Conservation (phyloP, 1,139 yeast species). For the Hyphopichia buzzinii region DNA sequence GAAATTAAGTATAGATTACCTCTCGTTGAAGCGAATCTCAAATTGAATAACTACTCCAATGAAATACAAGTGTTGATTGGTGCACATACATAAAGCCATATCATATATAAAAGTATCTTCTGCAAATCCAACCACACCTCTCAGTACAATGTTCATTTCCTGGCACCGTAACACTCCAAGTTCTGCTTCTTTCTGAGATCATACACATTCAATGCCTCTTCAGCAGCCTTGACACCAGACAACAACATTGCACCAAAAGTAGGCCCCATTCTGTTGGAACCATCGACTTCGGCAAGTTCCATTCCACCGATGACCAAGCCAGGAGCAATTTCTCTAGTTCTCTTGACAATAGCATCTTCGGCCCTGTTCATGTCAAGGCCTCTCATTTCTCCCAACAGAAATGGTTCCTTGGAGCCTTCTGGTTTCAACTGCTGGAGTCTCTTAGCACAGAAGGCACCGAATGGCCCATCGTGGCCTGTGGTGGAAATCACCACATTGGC, state of each 20-base stretch:
- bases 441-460: conserved; percentile 76
- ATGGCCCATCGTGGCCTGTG: conserved; percentile 82
- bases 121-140: no score
- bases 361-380: conserved; percentile 79
- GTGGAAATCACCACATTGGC: conserved; percentile 69
- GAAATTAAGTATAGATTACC: no score
- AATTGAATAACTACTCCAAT: no score
- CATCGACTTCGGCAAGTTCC: conserved; percentile 79
- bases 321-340: conserved; percentile 66
- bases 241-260: conserved; percentile 82
- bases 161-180: conserved; percentile 13
- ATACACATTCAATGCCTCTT: conserved; percentile 50
- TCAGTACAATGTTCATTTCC: no score
- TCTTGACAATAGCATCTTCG: conserved; percentile 74
- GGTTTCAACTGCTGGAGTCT: conserved; percentile 36
- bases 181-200: conserved; percentile 49
- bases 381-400: conserved; percentile 68
- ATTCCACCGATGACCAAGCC: conserved; percentile 77
- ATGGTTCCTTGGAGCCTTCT: conserved; percentile 16
- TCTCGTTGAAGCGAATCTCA: no score
- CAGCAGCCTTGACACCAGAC: conserved; percentile 77
- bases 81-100: no score
- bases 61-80: no score
- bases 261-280: conserved; percentile 82
- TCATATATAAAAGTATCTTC: no score